Evolutionary conservation across 2,329 filamentous ascomycete genomes (phyloP).

Genomic region (Xylariales sp.): DNA sequence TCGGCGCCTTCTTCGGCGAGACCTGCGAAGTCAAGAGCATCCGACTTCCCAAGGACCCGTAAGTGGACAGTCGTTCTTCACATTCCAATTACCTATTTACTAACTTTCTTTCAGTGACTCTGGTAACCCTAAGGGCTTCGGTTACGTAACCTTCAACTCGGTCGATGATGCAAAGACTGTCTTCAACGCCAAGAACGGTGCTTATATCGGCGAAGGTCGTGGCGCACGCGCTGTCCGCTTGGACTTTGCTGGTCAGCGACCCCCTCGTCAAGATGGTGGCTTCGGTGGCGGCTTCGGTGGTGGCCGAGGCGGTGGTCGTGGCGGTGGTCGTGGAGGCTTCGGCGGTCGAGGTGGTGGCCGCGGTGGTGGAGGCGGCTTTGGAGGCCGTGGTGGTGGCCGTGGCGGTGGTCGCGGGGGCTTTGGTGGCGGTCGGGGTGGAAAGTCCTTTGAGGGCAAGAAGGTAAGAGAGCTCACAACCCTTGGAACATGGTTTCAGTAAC

Average conservation of each 20-base stretch:
- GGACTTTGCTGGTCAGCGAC: slow-evolving; percentile 80
- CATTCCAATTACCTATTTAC: slow-evolving; percentile 19
- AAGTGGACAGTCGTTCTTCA: slow-evolving; percentile 50
- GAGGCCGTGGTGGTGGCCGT: slow-evolving; percentile 64
- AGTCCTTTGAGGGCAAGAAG: slow-evolving; percentile 83
- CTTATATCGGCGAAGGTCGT: slow-evolving; percentile 71
- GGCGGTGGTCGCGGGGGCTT: slow-evolving; percentile 54
- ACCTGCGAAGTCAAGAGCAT: slow-evolving; percentile 79
- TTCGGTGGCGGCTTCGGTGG: slow-evolving; percentile 62
- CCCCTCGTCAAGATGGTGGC: slow-evolving; percentile 65
- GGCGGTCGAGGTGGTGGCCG: slow-evolving; percentile 52
- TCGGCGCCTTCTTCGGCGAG: slow-evolving; percentile 79
- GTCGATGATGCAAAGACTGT: slow-evolving; percentile 85
- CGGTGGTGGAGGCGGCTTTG: slow-evolving; percentile 61
- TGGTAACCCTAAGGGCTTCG: slow-evolving; percentile 90
- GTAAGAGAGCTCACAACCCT: slow-evolving; percentile 24
- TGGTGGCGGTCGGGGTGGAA: slow-evolving; percentile 59
- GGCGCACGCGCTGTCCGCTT: slow-evolving; percentile 81
- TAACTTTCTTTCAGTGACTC: slow-evolving; percentile 68
- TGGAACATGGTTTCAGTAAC: neutral
- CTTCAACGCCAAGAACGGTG: slow-evolving; percentile 76
- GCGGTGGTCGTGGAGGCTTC: slow-evolving; percentile 63
- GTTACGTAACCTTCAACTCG: slow-evolving; percentile 85
- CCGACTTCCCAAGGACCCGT: slow-evolving; percentile 87
- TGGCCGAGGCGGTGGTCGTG: slow-evolving; percentile 64